Conservation (phyloP, 352 stramenopile species). For the Phytophthora sp. region DNA sequence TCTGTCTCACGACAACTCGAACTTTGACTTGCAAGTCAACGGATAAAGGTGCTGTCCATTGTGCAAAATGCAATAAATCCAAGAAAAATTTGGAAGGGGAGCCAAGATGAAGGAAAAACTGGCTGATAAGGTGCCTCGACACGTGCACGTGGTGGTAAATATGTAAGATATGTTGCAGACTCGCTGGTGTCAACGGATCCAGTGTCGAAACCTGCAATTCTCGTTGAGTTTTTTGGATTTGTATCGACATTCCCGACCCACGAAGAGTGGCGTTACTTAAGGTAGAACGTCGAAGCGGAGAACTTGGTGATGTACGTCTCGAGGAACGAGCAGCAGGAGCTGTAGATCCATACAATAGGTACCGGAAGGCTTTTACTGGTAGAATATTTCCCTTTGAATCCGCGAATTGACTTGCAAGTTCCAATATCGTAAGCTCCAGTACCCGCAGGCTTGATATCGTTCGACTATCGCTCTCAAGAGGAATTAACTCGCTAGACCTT, state of each 20-base stretch:
- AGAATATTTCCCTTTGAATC: conserved; percentile 30
- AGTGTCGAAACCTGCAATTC: conserved; percentile 24
- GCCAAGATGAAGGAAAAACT: conserved; percentile 64
- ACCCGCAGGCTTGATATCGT: conserved; percentile 37
- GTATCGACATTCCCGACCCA: conserved; percentile 6
- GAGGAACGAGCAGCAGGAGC: not conserved
- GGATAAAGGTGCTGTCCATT: conserved; percentile 48
- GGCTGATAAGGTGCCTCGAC: conserved; percentile 50
- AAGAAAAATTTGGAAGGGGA: conserved; percentile 50
- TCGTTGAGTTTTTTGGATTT: conserved; percentile 22
- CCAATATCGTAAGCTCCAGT: conserved; percentile 44
- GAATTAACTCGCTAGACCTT: not conserved
- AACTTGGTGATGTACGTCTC: conserved; percentile 1
- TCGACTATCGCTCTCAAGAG: not conserved
- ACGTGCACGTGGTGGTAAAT: conserved; percentile 38
- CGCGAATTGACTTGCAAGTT: conserved; percentile 35
- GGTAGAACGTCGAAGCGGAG: conserved; percentile 6
- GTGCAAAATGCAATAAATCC: conserved; percentile 47
- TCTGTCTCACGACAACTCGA: conserved; percentile 40
- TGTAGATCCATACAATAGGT: conserved; percentile 31
- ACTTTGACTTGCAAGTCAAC: conserved; percentile 43
- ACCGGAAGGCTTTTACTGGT: conserved; percentile 32
- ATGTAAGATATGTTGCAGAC: conserved; percentile 47
- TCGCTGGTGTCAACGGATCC: conserved; percentile 45
- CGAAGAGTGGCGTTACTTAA: conserved; percentile 6